Evolutionary conservation across 2,329 filamentous ascomycete species (phyloP), one percentile per base, ranked within the genome.

Genomic region (Neonectria coccinea): DNA sequence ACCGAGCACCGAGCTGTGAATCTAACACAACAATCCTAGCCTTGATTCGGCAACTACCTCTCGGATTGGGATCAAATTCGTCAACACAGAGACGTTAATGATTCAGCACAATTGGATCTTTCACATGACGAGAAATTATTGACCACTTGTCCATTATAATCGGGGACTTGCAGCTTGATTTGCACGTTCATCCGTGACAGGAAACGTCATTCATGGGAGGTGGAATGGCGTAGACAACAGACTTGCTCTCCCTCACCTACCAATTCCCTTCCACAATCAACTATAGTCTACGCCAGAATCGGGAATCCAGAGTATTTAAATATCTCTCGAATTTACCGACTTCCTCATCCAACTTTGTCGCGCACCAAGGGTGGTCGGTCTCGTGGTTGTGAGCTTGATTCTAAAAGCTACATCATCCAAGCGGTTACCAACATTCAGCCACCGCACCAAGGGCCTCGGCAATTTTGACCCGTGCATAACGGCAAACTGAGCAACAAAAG

Each of bases 1-100:
- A 20, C 27, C 54, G 50, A 36, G 45, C 41, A 44, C 45, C 29
- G 31, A 52, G 52, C 31, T 18, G 47, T 65, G 50, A 59, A 48
- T 57, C 47, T 25, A 22, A 11, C 42, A 12, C 11, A 18, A 53
- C 18, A 18, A 20, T 39, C 7, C 18, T 8, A n/a, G n/a, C 4
- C 39, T 20, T 18, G n/a, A 42, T 10, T 42, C 8, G n/a, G n/a
- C 7, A 42, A 42, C 39, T 20, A 20, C 5, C 25, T 11, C 9
- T 12, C 25, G n/a, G 4, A 27, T 20, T 33, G 10, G 47, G 10
- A 33, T 5, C 16, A 50, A 50, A 33, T 50, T 12, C 3, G 11
- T 9, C 25, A 31, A 33, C 4, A 18, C 7, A 10, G 10, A 48
- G 5, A 31, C 27, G n/a, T n/a, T 2, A n/a, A 12, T 18, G 27